Base-by-base conservation (phyloP, 768 basidiomycete genomes). In the Russula emetica region DNA sequence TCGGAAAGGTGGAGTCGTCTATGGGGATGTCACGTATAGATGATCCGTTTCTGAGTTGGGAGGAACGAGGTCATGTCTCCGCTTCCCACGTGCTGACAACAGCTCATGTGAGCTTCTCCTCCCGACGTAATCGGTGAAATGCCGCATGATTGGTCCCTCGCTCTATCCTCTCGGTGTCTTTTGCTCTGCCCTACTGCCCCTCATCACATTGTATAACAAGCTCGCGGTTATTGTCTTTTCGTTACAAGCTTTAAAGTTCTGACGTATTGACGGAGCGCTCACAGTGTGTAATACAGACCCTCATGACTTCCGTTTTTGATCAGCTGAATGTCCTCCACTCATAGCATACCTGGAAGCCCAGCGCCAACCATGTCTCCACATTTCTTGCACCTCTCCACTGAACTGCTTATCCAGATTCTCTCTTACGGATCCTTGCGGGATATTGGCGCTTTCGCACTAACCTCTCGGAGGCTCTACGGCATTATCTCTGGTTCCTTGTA, bases 371-470 rank as follows among this genome's bases (percentile, higher is more conserved):
- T 65, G 59, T 51, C 64, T 5, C 64, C 64, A 2, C 64, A 57
- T 20, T 30, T 66, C 61, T 44, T 66, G 44, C 52, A 66, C 52
- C 65, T 66, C 30, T 66, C 65, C 52, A 38, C 56, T 22, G 65
- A 66, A 32, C 62, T 66, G 8, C 53, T 66, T n/a, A 58, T 63
- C 34, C 56, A 66, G 22, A 63, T 66, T 51, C n/a, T 66, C 20
- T 44, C 65, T 14, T n/a, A 58, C 28, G 44, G 58, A 44, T 66
- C 65, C 34, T 45, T 58, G 44, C 51, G 45, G 38, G 62, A 64
- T 26, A 64, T 66, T 20, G 34, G 51, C 24, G 65, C 62, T 47
- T 58, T 56, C 56, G 51, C 56, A 10, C 65, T 9, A 44, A 49
- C 65, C 28, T 66, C 61, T 36, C 40, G 57, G 53, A 49, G 56